Evolutionary conservation across 441 rosid genomes (phyloP), one percentile per base, ranked within the genome.

Genomic region (Euphorbia neoarborescens): DNA sequence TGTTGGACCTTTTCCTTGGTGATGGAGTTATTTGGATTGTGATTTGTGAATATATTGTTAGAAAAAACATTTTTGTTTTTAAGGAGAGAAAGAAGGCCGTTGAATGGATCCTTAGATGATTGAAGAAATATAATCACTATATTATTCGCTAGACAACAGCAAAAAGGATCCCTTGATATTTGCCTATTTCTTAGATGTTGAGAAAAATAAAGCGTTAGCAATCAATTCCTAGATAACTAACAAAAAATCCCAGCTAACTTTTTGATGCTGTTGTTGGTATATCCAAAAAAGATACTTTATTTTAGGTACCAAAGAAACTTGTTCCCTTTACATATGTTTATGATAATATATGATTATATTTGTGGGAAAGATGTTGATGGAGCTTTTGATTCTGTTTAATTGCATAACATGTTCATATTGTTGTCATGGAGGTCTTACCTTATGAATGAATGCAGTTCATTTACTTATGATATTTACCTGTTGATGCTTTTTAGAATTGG

Each of bases 361-460:
- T 34, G 22, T 70, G 27, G 34, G 14, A 28, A 59, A 56, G 51
- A 70, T 12, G 28, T 14, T 5, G 28, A 35, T 56, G 24, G 42
- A 32, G 65, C 10, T 60, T 56, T 32, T 25, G 19, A 65, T 22
- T 44, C 37, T 34, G 7, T 60, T 28, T 62, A 56, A 38, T 32
- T 62, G 46, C 7, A 48, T 46, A 30, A 66, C 74, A 12, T 63
- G 24, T 37, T 48, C 14, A 35, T 65, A 42, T 73, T 48, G 4
- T 28, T 48, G 17, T 34, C 58, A 59, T 3, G 20, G 22, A 48
- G 50, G 42, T 10, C 50, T 44, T 44, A 44, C 22, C 4, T 32
- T 50, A 24, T 27, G 40, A 14, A 62, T 46, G 34, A 58, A 62
- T 38, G 17, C 20, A 72, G 62, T 53, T 12, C 69, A 48, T 58